Conservation (phyloP, 129 eudicot genomes). For the Lonicera japonica region DNA sequence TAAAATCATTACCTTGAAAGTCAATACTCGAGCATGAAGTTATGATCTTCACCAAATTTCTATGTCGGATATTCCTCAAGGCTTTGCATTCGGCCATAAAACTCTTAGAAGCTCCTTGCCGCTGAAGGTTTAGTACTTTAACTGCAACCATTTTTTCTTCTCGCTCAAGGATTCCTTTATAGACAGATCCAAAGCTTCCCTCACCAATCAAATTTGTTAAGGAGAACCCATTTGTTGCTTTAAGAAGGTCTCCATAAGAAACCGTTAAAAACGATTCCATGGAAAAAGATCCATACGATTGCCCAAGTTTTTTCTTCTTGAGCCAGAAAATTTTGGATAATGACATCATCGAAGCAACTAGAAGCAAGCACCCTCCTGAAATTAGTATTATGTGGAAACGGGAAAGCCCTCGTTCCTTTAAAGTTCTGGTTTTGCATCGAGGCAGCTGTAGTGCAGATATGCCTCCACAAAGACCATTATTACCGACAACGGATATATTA, state of each 20-base stretch:
- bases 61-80: neutral
- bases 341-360: neutral
- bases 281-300: neutral
- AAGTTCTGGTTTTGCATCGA: neutral
- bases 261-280: neutral
- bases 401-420: neutral
- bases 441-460: conserved; percentile 4
- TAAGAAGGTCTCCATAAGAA: conserved; percentile 2
- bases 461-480: conserved; percentile 21
- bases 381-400: neutral
- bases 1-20: neutral
- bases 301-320: neutral
- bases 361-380: neutral
- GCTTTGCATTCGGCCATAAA: neutral
- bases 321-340: neutral
- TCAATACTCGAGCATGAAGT: neutral
- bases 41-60: neutral
- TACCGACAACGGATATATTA: conserved; percentile 2
- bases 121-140: conserved; percentile 8
- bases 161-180: neutral
- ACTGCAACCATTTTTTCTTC: conserved; percentile 4
- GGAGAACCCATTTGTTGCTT: conserved; percentile 10
- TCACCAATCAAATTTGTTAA: conserved; percentile 9
- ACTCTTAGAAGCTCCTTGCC: conserved; percentile 1
- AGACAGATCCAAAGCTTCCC: conserved; percentile 1